Percentiles rank a stretch among this genome's conserved stretches.
Conservation (phyloP, 345 rosid species). For the Pelargonium nanum region DNA sequence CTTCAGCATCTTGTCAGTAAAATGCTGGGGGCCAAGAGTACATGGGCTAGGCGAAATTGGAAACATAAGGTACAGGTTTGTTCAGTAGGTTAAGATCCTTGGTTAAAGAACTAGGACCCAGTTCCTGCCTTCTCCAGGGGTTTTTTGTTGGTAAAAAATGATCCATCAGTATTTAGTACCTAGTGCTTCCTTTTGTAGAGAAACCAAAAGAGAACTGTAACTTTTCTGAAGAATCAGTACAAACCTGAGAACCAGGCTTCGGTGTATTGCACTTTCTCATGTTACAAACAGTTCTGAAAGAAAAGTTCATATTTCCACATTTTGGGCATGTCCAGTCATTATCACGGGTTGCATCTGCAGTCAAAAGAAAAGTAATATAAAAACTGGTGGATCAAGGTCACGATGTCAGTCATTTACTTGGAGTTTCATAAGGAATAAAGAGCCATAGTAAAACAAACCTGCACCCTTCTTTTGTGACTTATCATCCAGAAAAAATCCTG, state of each 20-base stretch:
- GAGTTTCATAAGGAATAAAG: constrained; percentile 5
- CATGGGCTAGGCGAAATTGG: too few species aligned
- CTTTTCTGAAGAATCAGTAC: constrained; percentile 13
- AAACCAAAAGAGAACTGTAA: background rate
- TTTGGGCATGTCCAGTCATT: constrained; percentile 98
- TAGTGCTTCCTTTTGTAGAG: background rate
- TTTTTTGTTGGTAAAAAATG: too few species aligned
- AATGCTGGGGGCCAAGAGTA: too few species aligned
- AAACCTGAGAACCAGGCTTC: constrained; percentile 93
- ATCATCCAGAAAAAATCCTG: constrained; percentile 74
- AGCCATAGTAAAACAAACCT: constrained; percentile 17
- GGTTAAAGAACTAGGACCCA: too few species aligned
- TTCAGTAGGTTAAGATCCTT: too few species aligned
- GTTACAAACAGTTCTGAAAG: constrained; percentile 89
- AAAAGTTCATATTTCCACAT: constrained; percentile 93
- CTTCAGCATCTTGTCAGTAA: background rate
- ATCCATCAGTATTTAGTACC: background rate
- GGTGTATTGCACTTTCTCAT: constrained; percentile 99
- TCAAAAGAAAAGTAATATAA: constrained; percentile 16
- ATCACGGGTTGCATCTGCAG: constrained; percentile 79
- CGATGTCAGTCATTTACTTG: background rate
- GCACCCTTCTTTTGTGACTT: constrained; percentile 55
- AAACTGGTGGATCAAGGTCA: background rate
- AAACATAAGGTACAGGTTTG: too few species aligned
- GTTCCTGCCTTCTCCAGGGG: background rate